phyloP scores from a whole-genome alignment of 148 eudicot species.

The Limonium bicolor region DNA sequence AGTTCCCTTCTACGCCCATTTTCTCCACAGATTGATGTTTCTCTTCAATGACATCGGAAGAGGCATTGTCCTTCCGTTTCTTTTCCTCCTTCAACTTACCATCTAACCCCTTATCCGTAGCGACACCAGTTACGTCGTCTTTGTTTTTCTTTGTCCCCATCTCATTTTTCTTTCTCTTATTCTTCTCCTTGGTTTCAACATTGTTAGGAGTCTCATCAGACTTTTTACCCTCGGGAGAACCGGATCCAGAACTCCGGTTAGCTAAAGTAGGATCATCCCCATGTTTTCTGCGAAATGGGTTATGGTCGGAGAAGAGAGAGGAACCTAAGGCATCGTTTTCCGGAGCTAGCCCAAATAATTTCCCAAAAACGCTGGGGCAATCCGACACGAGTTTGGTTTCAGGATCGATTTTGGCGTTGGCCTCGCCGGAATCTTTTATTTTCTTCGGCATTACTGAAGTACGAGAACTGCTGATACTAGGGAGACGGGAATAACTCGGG shows the following conservation, averaged over 20 bases:
- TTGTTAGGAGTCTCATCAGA: conserved; percentile 9
- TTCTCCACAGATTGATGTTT: conserved; percentile 6
- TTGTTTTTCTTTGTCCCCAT: conserved; percentile 13
- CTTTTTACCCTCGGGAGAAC: conserved; percentile 4
- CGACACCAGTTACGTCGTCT: neutral
- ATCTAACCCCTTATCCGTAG: conserved; percentile 2
- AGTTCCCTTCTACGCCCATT: neutral
- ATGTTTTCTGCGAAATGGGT: conserved; percentile 50
- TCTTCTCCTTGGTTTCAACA: conserved; percentile 17
- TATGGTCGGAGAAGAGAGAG: conserved; percentile 43
- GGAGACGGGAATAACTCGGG: too few relatives aligned
- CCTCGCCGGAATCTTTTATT: conserved; percentile 20
- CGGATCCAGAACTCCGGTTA: conserved; percentile 5
- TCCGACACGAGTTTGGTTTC: conserved; percentile 7
- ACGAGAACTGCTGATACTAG: too few relatives aligned
- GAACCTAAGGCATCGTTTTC: conserved; percentile 16
- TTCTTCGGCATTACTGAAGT: too few relatives aligned
- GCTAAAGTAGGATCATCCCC: conserved; percentile 4
- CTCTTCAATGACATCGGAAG: too few relatives aligned
- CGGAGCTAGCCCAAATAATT: conserved; percentile 35
- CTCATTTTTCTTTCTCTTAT: conserved; percentile 5
- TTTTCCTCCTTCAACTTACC: neutral
- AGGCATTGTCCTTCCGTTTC: too few relatives aligned
- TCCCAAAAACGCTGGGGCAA: conserved; percentile 26
- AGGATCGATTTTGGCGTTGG: conserved; percentile 9